Evolutionary conservation across 169 alveolate genomes (phyloP), one percentile per base, ranked within the genome.

Genomic region (Babesia bigemina): DNA sequence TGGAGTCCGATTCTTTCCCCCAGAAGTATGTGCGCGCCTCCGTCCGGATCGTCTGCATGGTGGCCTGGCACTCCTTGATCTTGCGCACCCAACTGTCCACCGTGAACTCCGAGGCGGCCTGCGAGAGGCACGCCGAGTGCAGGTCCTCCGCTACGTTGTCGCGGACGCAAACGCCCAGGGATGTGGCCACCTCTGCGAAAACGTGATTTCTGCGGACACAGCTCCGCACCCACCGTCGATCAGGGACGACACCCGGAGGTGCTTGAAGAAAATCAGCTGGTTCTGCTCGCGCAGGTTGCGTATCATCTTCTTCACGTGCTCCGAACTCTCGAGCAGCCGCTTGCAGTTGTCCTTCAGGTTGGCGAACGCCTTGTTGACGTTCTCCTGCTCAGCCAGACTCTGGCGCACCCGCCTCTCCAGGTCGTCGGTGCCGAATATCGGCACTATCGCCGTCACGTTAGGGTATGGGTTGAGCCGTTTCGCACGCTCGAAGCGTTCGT

Each of bases 31-130:
- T 70, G 49, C 39, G 83, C 28, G 87, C 83, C 60, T 71, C 83
- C 50, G 75, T 61, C 22, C 63, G 63, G 59, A 79, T 79, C 26
- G 50, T 63, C 84, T 78, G 70, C 79, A 75, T 73, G 70, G 86
- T 60, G 66, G 62, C 62, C 73, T 79, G 61, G 53, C 57, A 61
- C 63, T 65, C 66, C 72, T 57, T 85, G 59, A 52, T 82, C 47
- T 63, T 72, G 52, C 58, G 28, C n/a, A 65, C 50, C 85, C 89
- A 82, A 28, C 67, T 36, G 33, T 82, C 79, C n/a, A 60, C 84
- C 28, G 85, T 24, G 36, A 82, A 82, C 57, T 82, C 89, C 21
- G 79, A 59, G 17, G 89, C 86, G 2, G 81, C 79, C 49, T 73
- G 84, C 62, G 85, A 74, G 26, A 82, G 63, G 29, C 85, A 82